Evolutionary conservation across 768 basidiomycete species (phyloP), one percentile per base, ranked within the genome.

Genomic region (Trametes cinnabarina): DNA sequence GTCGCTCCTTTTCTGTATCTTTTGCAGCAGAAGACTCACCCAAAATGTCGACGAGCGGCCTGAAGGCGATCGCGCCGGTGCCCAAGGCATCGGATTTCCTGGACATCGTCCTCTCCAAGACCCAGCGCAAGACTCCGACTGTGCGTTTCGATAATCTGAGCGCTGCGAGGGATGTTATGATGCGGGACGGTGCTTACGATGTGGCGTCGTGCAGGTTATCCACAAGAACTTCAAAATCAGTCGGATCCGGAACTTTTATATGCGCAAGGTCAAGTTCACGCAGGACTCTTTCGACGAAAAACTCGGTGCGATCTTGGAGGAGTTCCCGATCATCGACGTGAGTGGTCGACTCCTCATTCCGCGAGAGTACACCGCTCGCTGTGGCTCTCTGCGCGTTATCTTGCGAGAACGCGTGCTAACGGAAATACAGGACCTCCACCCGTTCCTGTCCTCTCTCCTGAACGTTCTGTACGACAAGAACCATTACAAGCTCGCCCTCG

Each of bases 181-280:
- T n/a, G n/a, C n/a, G 28, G 4, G 20, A 10, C 11, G 7, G n/a
- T 26, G 34, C 35, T 35, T 23, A 47, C 46, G 12, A 15, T 3
- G n/a, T 7, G 40, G 34, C 15, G 46, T 19, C 15, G 14, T 51
- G 37, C 63, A 93, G 92, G 94, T 95, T 65, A 98, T 98, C 71
- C 97, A 98, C 76, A 98, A 97, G 81, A 98, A 98, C 80, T 98
- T 97, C 81, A 98, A 99, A 79, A 99, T 99, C 74, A 94, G 93
- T 64, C 89, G 96, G 65, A 98, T 98, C 76, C 85, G 96, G 61
- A 93, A 94, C 68, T 94, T 94, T 70, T 97, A 99, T 74, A 98
- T 98, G 96, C 87, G 96, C 72, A 99, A 99, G 74, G 96, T 99
- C 76, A 98, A 96, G 74, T 98, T 97, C 73, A 95, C 95, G 3